These are phyloP conservation scores for Haplosporangium sp. DNA, from an alignment of 371 early-diverging fungal genomes.

Conservation along the genomic window DNA sequence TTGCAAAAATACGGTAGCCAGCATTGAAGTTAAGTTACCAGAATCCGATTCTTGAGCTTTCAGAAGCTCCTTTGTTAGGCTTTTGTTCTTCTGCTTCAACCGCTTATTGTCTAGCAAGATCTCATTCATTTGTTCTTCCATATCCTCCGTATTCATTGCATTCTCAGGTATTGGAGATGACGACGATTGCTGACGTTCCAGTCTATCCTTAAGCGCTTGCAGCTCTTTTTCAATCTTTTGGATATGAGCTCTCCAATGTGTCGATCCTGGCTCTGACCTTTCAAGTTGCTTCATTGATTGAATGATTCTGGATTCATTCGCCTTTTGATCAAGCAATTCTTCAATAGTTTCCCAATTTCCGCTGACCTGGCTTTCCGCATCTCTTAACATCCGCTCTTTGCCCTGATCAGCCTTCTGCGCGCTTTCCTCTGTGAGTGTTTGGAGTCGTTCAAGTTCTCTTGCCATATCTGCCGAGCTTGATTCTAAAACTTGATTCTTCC, in stretches of 20 bases:
- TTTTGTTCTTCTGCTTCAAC: conserved; percentile 28
- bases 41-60: conserved; percentile 2
- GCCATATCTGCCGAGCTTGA: background rate
- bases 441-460: background rate
- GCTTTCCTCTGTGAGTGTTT: background rate
- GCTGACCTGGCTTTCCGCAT: conserved; percentile 34
- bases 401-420: background rate
- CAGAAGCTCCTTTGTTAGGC: conserved; percentile 17
- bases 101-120: conserved; percentile 26
- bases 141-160: background rate
- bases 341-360: conserved; percentile 27
- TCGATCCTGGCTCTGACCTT: background rate
- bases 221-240: conserved; percentile 39
- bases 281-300: background rate
- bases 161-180: background rate
- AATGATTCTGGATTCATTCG: background rate
- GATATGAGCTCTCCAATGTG: conserved; percentile 26
- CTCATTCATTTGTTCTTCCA: conserved; percentile 18
- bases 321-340: conserved; percentile 3
- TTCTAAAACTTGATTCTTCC: background rate
- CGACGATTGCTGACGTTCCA: background rate
- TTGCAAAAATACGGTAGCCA: background rate
- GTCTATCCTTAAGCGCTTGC: conserved; percentile 14
- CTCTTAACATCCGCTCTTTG: conserved; percentile 4
- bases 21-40: conserved; percentile 7